Evolutionary conservation across 495 filamentous ascomycete species (phyloP).

Genomic region (Tuber calosporum): DNA sequence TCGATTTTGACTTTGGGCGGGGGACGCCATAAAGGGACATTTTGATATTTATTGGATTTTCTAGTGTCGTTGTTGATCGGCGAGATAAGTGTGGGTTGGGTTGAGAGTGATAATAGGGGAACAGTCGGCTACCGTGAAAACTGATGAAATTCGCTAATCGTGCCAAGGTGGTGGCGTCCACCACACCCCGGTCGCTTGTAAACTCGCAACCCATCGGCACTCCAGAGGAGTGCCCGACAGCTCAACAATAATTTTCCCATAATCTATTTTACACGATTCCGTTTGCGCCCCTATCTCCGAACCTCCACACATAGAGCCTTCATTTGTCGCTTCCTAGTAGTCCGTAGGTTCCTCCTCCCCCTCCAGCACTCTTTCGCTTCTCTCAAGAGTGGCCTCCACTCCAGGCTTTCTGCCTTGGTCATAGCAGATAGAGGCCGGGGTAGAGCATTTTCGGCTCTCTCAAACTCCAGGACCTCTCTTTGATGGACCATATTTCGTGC

Average conservation of each 20-base stretch:
- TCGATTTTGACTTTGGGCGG: constrained; percentile 55
- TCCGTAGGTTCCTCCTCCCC: no score
- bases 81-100: not conserved
- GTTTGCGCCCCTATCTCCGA: no score
- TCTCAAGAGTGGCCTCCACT: not conserved
- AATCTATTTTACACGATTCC: not conserved
- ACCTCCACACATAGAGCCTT: no score
- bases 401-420: not conserved
- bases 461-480: not conserved
- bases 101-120: no score
- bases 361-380: not conserved
- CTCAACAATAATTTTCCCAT: not conserved
- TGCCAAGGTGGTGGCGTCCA: no score
- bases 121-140: no score
- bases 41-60: not conserved
- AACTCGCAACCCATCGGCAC: no score
- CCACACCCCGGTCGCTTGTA: no score
- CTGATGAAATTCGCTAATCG: no score
- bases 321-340: no score
- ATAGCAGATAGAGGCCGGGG: not conserved
- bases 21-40: constrained; percentile 66
- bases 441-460: not conserved
- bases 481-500: not conserved
- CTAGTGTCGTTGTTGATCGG: not conserved
- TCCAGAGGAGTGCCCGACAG: not conserved